Percentiles rank a stretch among this genome's conserved stretches.
phyloP scores from a whole-genome alignment of 2,329 filamentous ascomycete genomes.

The Chaetomiaceae sp. region DNA sequence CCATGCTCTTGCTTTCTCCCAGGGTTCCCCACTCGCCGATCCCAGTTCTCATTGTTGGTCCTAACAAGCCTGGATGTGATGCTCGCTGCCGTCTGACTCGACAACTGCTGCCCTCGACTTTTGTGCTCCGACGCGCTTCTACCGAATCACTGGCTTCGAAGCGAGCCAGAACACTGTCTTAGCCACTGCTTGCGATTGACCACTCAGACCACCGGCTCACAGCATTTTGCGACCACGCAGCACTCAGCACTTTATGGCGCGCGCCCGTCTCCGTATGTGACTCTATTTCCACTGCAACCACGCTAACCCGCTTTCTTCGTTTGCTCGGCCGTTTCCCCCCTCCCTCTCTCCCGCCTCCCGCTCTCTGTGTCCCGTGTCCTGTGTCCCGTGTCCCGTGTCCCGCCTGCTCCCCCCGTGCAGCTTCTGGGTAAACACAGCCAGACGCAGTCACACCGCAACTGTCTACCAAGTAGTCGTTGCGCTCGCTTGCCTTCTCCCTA shows the following conservation, averaged over 20 bases:
- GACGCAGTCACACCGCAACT: not conserved
- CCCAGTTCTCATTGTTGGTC: not conserved
- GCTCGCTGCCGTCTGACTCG: conserved; percentile 5
- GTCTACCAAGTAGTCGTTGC: too few species aligned
- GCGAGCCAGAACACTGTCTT: not conserved
- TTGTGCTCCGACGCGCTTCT: not conserved
- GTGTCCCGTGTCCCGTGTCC: too few species aligned
- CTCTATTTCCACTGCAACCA: conserved; percentile 6
- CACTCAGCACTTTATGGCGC: not conserved
- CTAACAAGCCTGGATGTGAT: conserved; percentile 2
- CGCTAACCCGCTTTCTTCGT: conserved; percentile 7
- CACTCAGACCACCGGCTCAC: not conserved
- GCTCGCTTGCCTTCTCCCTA: not conserved
- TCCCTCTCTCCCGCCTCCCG: not conserved
- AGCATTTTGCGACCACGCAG: not conserved
- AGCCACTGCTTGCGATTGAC: conserved; percentile 1
- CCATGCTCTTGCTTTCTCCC: not conserved
- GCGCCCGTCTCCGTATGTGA: not conserved
- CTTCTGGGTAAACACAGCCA: conserved; percentile 11
- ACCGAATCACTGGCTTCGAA: too few species aligned
- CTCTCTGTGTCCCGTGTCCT: too few species aligned
- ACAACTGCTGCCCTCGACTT: not conserved
- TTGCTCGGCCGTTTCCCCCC: conserved; percentile 1
- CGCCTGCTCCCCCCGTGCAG: too few species aligned
- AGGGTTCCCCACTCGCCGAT: not conserved